Base-by-base conservation (phyloP, 768 basidiomycete species). In the Termitomyces sp. region DNA sequence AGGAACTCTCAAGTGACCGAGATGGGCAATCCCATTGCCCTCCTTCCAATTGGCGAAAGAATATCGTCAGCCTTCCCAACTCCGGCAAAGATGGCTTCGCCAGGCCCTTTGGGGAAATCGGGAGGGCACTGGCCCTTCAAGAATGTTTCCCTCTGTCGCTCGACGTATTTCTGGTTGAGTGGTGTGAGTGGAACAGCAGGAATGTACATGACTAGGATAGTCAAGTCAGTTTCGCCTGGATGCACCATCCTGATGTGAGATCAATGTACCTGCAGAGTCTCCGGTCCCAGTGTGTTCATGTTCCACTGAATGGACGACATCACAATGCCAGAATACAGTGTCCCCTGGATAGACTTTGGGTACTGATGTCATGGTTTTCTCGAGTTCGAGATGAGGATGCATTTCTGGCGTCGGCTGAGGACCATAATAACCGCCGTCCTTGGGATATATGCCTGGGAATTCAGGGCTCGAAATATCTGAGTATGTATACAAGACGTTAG, bases 271-370 rank as follows among this genome's bases (percentile, higher is more conserved):
- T 56, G 82, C 81, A 26, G 85, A 87, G 62, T 85, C 84, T 42
- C 65, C 73, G 1, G 67, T 66, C 4, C 86, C 86, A 0, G 69
- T 76, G 65, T 88, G 85, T 55, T 81, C 76, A 44, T 61, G 53
- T 62, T 82, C 80, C 26, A 82, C 80, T 2, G 78, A 68, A 62
- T 82, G 80, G 7, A 80, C 69, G 28, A 78, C 76, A 66, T 82
- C 80, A 56, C 84, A 86, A 62, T 88, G 87, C 87, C 89, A 90
- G 70, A 87, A 90, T 3, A 89, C 86, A 64, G 86, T 83, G 65
- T 92, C 90, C 2, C 90, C 90, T 0, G 89, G 88, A 52, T 77
- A 74, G 5, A 92, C 89, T 60, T 77, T 81, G 1, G 89, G 89
- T 9, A 88, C 75, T 2, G 85, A 83, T 28, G 82, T 81, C 87